Conservation (phyloP, 1,284 basidiomycete genomes). For the Trametes pubescens region DNA sequence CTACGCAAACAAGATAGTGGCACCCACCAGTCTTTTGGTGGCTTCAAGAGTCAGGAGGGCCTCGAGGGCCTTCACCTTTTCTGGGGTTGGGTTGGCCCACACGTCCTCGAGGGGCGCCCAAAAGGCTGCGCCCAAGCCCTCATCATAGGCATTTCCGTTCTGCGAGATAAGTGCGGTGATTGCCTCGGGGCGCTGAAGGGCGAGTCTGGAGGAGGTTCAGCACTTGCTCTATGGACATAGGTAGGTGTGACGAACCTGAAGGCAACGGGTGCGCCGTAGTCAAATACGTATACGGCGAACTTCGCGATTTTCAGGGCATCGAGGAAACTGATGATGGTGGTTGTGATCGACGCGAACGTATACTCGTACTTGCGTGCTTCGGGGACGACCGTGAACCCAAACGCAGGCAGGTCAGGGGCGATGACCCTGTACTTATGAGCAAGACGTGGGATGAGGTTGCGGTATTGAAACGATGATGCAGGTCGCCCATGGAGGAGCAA, state of each 20-base stretch:
- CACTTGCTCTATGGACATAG: slow-evolving; percentile 10
- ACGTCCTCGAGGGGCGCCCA: slow-evolving; percentile 49
- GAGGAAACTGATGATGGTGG: slow-evolving; percentile 51
- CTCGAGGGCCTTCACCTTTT: slow-evolving; percentile 38
- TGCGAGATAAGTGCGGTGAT: slow-evolving; percentile 56
- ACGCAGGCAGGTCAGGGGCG: slow-evolving; percentile 59
- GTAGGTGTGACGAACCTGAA: slow-evolving; percentile 40
- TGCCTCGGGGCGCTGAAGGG: slow-evolving; percentile 49
- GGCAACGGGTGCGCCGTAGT: slow-evolving; percentile 56
- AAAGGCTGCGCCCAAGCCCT: slow-evolving; percentile 50
- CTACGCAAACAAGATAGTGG: neutral
- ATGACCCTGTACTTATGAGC: slow-evolving; percentile 52
- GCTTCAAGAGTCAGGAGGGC: slow-evolving; percentile 39
- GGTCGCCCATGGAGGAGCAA: slow-evolving; percentile 61
- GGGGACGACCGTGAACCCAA: slow-evolving; percentile 55
- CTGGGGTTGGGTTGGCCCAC: slow-evolving; percentile 45
- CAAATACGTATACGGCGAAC: slow-evolving; percentile 57
- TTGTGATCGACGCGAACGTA: slow-evolving; percentile 51
- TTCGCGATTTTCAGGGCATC: slow-evolving; percentile 48
- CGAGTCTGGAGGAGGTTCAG: slow-evolving; percentile 43
- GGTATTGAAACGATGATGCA: slow-evolving; percentile 55
- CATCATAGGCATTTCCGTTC: slow-evolving; percentile 58
- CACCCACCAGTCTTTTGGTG: slow-evolving; percentile 46
- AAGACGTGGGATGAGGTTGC: slow-evolving; percentile 54
- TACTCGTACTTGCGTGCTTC: slow-evolving; percentile 46